These are phyloP conservation scores for Karstenula rhodostoma DNA, from an alignment of 2,329 filamentous ascomycete species.

Conservation along the genomic window DNA sequence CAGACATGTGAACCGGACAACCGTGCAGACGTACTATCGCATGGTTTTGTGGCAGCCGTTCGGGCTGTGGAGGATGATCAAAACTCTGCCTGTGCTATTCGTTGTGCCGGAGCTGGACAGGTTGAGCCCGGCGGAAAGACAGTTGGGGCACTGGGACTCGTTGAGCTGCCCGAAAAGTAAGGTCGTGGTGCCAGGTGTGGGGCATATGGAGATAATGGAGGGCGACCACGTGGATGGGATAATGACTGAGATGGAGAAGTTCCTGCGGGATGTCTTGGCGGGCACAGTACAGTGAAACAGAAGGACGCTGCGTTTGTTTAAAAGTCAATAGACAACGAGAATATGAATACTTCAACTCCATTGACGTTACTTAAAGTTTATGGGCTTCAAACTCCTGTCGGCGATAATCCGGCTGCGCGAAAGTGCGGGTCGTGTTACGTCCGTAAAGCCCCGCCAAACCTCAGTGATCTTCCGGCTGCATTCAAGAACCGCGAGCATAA, in stretches of 20 bases:
- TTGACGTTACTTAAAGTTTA: too few species aligned
- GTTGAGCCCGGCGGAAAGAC: conserved; percentile 10
- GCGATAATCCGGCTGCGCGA: too few species aligned
- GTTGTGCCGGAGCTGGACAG: conserved; percentile 9
- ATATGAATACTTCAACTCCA: too few species aligned
- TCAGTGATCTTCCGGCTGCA: too few species aligned
- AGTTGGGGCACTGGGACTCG: conserved; percentile 9
- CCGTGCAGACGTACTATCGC: conserved; percentile 16
- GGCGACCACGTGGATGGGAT: conserved; percentile 4
- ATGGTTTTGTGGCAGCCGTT: conserved; percentile 14
- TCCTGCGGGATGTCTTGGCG: conserved; percentile 1
- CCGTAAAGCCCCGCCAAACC: too few species aligned
- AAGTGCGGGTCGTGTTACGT: too few species aligned
- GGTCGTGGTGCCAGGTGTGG: conserved; percentile 1
- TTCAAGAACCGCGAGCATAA: too few species aligned
- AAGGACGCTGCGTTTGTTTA: too few species aligned
- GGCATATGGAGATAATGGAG: conserved; percentile 12
- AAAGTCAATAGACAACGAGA: too few species aligned
- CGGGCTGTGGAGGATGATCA: conserved; percentile 4
- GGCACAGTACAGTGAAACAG: not conserved
- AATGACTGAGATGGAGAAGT: conserved; percentile 5
- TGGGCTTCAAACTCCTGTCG: too few species aligned
- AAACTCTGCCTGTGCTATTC: conserved; percentile 7
- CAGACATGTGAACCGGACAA: conserved; percentile 5
- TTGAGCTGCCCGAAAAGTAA: conserved; percentile 8